Conservation (phyloP, 202 grass and related monocot genomes). For the Digitaria exilis region DNA sequence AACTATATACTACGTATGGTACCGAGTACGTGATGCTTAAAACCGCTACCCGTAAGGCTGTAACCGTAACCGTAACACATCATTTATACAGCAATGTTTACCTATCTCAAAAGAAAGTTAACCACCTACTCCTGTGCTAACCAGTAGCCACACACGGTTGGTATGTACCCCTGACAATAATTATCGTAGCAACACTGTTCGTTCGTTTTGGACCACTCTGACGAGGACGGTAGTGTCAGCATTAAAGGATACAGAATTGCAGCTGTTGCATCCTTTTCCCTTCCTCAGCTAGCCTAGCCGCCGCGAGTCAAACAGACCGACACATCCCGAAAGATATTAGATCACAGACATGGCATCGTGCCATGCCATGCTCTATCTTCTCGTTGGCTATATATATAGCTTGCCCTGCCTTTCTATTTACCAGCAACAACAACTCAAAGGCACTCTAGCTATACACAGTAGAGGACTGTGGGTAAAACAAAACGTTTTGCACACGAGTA, state of each 20-base stretch:
- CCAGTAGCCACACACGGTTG: background rate
- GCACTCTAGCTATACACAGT: background rate
- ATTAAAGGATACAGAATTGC: background rate
- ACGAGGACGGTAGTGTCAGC: background rate
- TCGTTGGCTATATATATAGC: constrained; percentile 6
- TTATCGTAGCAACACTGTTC: no score
- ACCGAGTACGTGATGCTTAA: no score
- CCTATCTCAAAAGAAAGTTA: no score
- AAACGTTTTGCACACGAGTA: background rate
- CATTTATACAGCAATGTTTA: no score
- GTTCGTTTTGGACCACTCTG: background rate
- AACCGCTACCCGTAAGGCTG: no score
- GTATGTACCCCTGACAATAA: background rate
- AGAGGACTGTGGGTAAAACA: background rate
- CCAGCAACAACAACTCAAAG: background rate
- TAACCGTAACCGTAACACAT: no score
- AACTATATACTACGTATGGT: no score
- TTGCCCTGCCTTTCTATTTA: background rate
- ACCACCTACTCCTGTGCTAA: no score
- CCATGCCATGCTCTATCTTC: background rate
- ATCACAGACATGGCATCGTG: background rate
- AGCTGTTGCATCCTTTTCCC: background rate
- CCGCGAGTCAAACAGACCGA: constrained; percentile 5
- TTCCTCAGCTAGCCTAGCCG: background rate
- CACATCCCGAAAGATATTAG: background rate